Base-by-base conservation (phyloP, 306 rosid species). In the Gastrolobium bilobum region DNA sequence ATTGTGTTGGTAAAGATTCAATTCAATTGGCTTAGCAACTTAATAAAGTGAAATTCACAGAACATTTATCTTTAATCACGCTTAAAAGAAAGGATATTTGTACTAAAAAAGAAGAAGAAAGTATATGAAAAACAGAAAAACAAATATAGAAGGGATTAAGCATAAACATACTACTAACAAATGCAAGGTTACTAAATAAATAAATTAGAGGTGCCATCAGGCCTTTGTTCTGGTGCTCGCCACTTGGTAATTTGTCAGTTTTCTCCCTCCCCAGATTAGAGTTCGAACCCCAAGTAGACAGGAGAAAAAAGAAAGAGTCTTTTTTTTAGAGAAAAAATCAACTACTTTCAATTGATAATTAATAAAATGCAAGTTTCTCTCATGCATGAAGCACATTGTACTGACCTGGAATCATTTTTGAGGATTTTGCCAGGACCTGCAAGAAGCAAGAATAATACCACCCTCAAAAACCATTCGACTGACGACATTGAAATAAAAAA, bases 391-490 rank as follows among this genome's bases (percentile, higher is more conserved):
- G 29, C 5, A 31, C 10, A 54, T 38, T 40, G 20, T 48, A 72
- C 94, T 81, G 44, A 92, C 95, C 97, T 85, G 51, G 50, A 64
- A 64, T 39, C 70, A 64, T 39, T 64, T 64, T 64, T 14, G 35
- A 64, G 70, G 70, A 64, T 64, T 64, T 64, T 7, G 70, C 70
- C 35, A 39, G 34, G 42, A 64, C 70, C 70, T 64, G 14, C 35
- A 64, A 64, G 48, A n/a, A 14, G 70, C 29, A 8, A 64, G 40
- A 37, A 64, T 9, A 64, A 39, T 10, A 40, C 13, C 51, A 64
- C 14, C 57, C 39, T 47, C 7, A 31, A 6, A 30, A 67, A 68
- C 6, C 63, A 47, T 33, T 4, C 31, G 1, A 47, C 31, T 46
- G 3, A 3, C 2, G 57, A 13, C 10, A 34, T 7, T 2, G 43